Conservation (phyloP, 2,329 filamentous ascomycete species). For the Huntiella bhutanensis region DNA sequence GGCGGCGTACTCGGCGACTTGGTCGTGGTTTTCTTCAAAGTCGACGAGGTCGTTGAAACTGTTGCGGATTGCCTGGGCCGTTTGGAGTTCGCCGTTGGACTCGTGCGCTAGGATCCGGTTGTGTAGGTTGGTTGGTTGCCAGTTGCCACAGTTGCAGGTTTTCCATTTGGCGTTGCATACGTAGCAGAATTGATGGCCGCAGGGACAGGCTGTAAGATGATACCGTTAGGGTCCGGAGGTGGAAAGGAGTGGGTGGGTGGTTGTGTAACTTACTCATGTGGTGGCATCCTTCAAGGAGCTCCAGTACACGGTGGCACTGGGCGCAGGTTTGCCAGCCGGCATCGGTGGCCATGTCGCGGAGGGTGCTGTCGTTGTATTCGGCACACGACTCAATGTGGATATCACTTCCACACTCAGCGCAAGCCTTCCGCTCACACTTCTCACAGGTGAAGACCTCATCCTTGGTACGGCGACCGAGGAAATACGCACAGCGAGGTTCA, state of each 20-base stretch:
- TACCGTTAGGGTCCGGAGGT: neutral
- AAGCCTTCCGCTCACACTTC: too few relatives aligned
- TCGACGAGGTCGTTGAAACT: too few relatives aligned
- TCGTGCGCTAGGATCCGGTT: neutral
- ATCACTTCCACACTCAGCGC: too few relatives aligned
- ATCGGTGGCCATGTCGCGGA: conserved; percentile 18
- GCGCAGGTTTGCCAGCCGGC: conserved; percentile 34
- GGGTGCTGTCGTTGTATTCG: neutral
- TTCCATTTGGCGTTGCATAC: conserved; percentile 25
- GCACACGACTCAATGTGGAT: too few relatives aligned
- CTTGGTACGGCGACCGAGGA: too few relatives aligned
- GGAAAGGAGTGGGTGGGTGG: too few relatives aligned
- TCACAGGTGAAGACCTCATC: too few relatives aligned
- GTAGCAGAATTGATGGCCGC: conserved; percentile 31
- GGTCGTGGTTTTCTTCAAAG: too few relatives aligned
- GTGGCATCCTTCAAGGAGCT: conserved; percentile 31
- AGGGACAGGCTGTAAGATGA: conserved; percentile 23
- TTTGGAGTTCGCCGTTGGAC: too few relatives aligned
- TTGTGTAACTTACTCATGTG: conserved; percentile 33
- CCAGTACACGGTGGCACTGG: conserved; percentile 27
- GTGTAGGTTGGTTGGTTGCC: conserved; percentile 12
- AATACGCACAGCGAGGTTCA: too few relatives aligned
- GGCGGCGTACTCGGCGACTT: too few relatives aligned
- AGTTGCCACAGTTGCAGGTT: conserved; percentile 20
- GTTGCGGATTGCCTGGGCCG: too few relatives aligned